Conservation (phyloP, 2,329 filamentous ascomycete species). For the Stachybotrys echinatus region DNA sequence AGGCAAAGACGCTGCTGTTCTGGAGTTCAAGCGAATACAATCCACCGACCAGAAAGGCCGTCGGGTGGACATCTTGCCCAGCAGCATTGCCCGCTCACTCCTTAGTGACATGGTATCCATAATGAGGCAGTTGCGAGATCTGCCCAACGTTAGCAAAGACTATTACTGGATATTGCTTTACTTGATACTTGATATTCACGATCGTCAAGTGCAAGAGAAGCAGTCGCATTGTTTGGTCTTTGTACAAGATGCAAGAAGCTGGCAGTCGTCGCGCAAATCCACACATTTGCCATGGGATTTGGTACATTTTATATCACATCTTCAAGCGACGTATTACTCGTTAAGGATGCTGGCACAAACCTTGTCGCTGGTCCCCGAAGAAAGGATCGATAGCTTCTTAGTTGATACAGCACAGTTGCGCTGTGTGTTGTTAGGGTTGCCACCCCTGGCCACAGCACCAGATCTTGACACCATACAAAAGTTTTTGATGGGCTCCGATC, state of each 20-base stretch:
- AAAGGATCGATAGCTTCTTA: neutral
- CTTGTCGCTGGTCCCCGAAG: constrained; percentile 11
- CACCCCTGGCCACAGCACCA: neutral
- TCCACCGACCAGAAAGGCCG: constrained; percentile 20
- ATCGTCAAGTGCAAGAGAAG: constrained; percentile 21
- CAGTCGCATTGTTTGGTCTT: constrained; percentile 15
- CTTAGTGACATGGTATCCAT: constrained; percentile 13
- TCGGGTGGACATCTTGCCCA: constrained; percentile 11
- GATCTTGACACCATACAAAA: neutral
- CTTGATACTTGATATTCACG: constrained; percentile 20
- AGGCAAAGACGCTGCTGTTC: constrained; percentile 12
- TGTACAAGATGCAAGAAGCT: neutral
- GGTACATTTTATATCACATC: constrained; percentile 56
- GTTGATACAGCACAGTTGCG: neutral
- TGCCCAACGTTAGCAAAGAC: neutral
- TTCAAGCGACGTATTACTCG: constrained; percentile 58
- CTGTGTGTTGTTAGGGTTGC: neutral
- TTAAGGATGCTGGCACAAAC: constrained; percentile 43
- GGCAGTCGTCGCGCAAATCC: neutral
- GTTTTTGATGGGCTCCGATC: neutral
- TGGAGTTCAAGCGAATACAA: constrained; percentile 32
- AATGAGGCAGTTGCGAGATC: constrained; percentile 9
- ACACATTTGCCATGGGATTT: constrained; percentile 43
- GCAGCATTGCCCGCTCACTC: constrained; percentile 4
- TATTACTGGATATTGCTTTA: constrained; percentile 19